Evolutionary conservation across 2,329 filamentous ascomycete species (phyloP), one percentile per base, ranked within the genome.

Genomic region (Cercospora zeina): DNA sequence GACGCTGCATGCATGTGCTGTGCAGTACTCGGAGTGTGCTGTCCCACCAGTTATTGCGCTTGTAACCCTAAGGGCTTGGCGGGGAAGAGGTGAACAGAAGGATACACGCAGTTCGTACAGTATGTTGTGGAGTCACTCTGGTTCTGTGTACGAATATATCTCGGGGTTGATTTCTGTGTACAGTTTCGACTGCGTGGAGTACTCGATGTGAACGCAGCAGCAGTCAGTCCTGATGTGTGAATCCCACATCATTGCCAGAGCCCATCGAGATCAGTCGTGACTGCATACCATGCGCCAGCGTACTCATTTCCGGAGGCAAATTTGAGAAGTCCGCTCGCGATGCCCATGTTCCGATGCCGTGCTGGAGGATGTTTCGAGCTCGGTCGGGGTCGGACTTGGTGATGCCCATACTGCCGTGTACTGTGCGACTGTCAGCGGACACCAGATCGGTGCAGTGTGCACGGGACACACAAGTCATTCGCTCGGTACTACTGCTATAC

Each of bases 291-390:
- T 85, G 82, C 0, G 88, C 88, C 67, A 81, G 77, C 69, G 69
- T 69, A 51, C 68, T 75, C 65, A 78, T 69, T 21, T 67, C 65
- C 24, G 58, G 80, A 6, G 69, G 74, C 62, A 87, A 69, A 13
- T 64, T 74, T 34, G 75, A 76, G 60, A 91, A 85, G 70, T 87
- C 81, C 64, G 84, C 84, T 24, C 77, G 69, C 33, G 80, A 80
- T 6, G 89, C 86, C 87, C 87, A 91, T 47, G 77, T 79, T 3
- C 87, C 87, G 21, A 91, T 81, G 3, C 87, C 89, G 76, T 91
- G 89, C 80, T 91, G 89, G 71, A 91, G 74, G 66, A 91, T 88
- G 74, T 91, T 91, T 66, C 87, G 81, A 56, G 88, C 88, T 62
- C 89, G 76, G 63, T 83, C 76, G 45, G 69, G 73, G 61, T 83